Conservation (phyloP, 106 monocot species). For the Platanthera zijinensis region DNA sequence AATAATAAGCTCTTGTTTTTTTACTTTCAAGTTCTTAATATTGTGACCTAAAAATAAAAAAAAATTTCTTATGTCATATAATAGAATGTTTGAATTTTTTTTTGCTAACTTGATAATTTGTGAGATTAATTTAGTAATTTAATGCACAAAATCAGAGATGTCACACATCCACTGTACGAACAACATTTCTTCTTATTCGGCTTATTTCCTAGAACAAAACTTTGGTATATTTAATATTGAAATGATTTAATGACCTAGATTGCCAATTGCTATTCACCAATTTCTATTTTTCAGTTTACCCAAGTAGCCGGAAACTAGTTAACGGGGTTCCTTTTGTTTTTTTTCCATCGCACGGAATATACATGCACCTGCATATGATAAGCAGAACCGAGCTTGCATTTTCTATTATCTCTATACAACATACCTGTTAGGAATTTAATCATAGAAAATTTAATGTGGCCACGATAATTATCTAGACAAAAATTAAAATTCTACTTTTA, state of each 20-base stretch:
- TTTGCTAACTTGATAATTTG: no score
- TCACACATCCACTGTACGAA: no score
- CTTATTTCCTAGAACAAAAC: neutral
- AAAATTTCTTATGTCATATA: no score
- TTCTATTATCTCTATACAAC: neutral
- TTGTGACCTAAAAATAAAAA: no score
- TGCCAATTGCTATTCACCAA: neutral
- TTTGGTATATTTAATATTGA: neutral
- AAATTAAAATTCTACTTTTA: neutral
- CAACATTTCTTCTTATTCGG: neutral
- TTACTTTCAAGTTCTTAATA: no score
- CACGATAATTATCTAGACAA: neutral
- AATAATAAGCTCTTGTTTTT: no score
- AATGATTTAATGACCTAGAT: neutral
- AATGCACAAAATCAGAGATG: no score
- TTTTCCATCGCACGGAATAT: neutral
- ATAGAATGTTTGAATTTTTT: no score
- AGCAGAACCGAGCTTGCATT: neutral
- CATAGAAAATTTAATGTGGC: neutral
- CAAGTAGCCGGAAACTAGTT: neutral
- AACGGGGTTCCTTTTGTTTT: neutral
- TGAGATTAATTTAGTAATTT: no score
- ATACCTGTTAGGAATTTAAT: neutral
- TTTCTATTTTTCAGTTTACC: neutral
- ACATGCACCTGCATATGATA: neutral